Base-by-base conservation (phyloP, 805 yeast species). In the Wickerhamomyces rabaulensis region DNA sequence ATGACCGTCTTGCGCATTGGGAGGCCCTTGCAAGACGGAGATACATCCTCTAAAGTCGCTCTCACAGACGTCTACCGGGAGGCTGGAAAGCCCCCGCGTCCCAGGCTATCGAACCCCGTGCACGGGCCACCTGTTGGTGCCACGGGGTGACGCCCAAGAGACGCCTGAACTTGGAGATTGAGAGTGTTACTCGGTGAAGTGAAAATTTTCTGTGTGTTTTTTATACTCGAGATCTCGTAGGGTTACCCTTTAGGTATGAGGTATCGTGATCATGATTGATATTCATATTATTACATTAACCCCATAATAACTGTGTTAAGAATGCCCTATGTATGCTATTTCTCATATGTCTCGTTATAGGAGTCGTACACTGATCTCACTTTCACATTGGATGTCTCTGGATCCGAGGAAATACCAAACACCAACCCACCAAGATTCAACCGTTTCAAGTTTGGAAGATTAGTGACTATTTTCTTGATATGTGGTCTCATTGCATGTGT, bases 341-440 rank as follows among this genome's bases (percentile, higher is more conserved):
- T 16, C 20, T 37, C 21, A 35, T 51, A 54, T 2, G 44, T 35
- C 29, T 61, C 61, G 10, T 54, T 52, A 41, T 53, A 61, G 17
- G 57, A 58, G 41, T 61, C 65, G 39, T 60, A 57, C 17, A 56
- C 44, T 6, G 58, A 56, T 17, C 50, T 38, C 6, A 60, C 47
- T 12, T 39, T 47, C 36, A 33, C 36, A 8, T 33, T 16, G 9
- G 38, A 39, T 9, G 13, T 52, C 42, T 17, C 23, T 26, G 13
- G 44, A 21, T 29, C 29, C 20, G n/a, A 41, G 25, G 48, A 48
- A 23, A 53, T 27, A 23, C 47, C 49, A 49, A 61, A 57, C 23
- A 55, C 42, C 6, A 62, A 39, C 0, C 66, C 66, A 29, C 66
- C 66, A 6, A 62, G 43, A 27, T 60, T 60, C n/a, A 61, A 39